Evolutionary conservation across 108 stramenopile genomes (phyloP).

Genomic region (Epithemia pelagica): DNA sequence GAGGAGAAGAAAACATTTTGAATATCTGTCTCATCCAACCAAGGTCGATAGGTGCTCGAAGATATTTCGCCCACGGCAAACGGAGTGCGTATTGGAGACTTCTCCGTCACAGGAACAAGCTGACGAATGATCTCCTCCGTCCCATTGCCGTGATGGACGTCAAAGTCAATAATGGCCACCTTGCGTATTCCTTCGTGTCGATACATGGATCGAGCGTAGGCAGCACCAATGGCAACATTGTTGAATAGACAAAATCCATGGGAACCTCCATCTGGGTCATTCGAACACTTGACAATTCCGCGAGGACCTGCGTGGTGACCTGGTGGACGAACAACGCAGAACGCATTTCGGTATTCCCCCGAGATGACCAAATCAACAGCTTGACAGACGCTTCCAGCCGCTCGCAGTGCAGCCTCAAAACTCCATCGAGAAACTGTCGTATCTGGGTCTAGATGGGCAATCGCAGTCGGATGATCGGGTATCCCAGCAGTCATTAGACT

Average conservation of each 20-base stretch:
- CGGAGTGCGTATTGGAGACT: constrained; percentile 61
- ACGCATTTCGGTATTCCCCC: constrained; percentile 79
- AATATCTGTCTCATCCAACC: constrained; percentile 88
- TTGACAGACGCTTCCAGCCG: constrained; percentile 86
- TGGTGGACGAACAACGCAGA: constrained; percentile 96
- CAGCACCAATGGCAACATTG: constrained; percentile 97
- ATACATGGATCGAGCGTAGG: constrained; percentile 91
- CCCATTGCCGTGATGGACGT: constrained; percentile 97
- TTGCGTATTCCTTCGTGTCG: constrained; percentile 76
- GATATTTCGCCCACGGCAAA: constrained; percentile 69
- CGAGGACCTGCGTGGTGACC: constrained; percentile 98
- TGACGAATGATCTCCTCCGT: constrained; percentile 91
- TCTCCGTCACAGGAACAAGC: constrained; percentile 72
- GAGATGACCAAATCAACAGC: constrained; percentile 81
- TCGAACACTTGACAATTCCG: constrained; percentile 88
- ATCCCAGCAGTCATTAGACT: constrained; percentile 65
- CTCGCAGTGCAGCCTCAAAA: constrained; percentile 83
- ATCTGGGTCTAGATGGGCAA: constrained; percentile 79
- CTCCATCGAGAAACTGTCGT: constrained; percentile 84
- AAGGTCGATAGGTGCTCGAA: constrained; percentile 74
- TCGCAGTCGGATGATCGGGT: constrained; percentile 78
- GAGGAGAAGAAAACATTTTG: constrained; percentile 88
- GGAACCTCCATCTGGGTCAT: constrained; percentile 81
- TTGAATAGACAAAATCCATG: constrained; percentile 98
- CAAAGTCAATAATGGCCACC: constrained; percentile 86